Conservation (phyloP, 768 basidiomycete genomes). For the Hericium alpestre region DNA sequence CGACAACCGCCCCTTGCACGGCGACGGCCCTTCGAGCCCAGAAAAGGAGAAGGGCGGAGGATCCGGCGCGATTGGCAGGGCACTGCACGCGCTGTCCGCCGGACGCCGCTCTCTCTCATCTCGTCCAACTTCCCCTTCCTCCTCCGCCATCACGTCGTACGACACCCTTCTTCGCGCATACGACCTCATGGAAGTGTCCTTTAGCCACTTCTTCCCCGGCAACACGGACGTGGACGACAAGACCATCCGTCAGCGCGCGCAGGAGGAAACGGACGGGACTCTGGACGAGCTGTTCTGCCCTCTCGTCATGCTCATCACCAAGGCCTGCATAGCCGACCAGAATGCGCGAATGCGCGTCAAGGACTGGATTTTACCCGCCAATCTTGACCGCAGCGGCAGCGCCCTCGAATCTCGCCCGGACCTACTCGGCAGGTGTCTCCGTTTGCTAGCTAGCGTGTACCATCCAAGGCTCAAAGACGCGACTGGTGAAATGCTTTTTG, state of each 20-base stretch:
- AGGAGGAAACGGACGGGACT: conserved; percentile 40
- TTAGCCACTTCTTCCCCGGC: conserved; percentile 58
- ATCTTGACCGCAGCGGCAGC: conserved; percentile 63
- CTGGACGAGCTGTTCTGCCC: conserved; percentile 76
- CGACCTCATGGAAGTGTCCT: conserved; percentile 53
- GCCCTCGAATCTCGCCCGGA: conserved; percentile 68
- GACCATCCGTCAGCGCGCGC: conserved; percentile 42
- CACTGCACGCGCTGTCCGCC: conserved; percentile 42
- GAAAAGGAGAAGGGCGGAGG: conserved; percentile 18
- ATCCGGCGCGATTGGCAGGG: conserved; percentile 38
- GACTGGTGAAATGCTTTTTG: conserved; percentile 81
- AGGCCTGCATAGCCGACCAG: conserved; percentile 58
- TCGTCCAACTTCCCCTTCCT: conserved; percentile 28
- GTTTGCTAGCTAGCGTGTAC: conserved; percentile 66
- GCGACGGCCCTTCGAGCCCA: conserved; percentile 7
- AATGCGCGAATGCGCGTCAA: conserved; percentile 43
- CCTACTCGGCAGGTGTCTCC: conserved; percentile 68
- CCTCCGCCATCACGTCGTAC: conserved; percentile 26
- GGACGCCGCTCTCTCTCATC: conserved; percentile 33
- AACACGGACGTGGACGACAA: conserved; percentile 52
- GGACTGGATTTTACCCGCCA: conserved; percentile 62
- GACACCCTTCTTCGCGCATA: conserved; percentile 57
- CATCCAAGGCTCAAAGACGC: conserved; percentile 63
- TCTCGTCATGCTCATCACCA: conserved; percentile 62
- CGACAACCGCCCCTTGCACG: conserved; percentile 10